phyloP scores from a whole-genome alignment of 768 basidiomycete species.

The Pleurotus tuoliensis region DNA sequence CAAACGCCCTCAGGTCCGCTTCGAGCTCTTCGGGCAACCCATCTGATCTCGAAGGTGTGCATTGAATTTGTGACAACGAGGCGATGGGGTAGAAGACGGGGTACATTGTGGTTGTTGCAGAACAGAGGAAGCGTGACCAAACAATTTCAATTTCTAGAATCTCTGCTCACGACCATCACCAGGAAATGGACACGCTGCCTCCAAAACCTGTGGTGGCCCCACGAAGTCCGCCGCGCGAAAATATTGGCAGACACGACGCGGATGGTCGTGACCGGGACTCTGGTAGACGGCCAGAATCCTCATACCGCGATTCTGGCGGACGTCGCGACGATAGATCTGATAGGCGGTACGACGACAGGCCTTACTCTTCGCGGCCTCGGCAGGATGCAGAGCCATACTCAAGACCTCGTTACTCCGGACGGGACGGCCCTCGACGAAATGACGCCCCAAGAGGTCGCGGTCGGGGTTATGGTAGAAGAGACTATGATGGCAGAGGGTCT shows the following conservation, averaged over 20 bases:
- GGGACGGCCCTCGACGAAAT: background rate
- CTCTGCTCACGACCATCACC: background rate
- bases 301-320: background rate
- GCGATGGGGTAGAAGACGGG: conserved; percentile 77
- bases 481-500: background rate
- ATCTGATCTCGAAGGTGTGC: conserved; percentile 78
- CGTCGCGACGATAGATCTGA: conserved; percentile 5
- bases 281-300: background rate
- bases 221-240: conserved; percentile 11
- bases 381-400: background rate
- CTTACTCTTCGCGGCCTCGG: background rate
- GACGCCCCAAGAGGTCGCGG: background rate
- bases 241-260: conserved; percentile 13
- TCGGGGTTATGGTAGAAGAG: background rate
- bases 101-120: background rate
- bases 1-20: conserved; percentile 84
- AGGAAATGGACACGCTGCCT: conserved; percentile 35
- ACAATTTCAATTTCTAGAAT: background rate
- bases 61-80: conserved; percentile 70
- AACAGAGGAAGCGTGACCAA: conserved; percentile 4
- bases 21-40: conserved; percentile 80
- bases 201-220: conserved; percentile 32
- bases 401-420: background rate
- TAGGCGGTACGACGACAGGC: background rate
- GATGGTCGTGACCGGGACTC: conserved; percentile 25